Base-by-base conservation (phyloP, 2,329 filamentous ascomycete species). In the Graphium sp. region DNA sequence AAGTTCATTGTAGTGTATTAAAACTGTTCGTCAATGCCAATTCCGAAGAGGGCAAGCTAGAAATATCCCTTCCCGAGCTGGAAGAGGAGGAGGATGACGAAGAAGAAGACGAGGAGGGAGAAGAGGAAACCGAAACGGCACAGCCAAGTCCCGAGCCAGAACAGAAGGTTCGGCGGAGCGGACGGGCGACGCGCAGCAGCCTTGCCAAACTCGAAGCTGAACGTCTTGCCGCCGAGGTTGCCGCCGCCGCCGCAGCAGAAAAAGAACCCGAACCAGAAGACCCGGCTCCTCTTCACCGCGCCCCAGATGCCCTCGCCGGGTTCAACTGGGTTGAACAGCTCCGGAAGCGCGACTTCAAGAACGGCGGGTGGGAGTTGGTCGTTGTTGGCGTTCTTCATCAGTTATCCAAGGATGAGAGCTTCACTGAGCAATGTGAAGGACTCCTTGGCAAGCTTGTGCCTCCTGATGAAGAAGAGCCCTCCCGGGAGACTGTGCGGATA, bases 291-390 rank as follows among this genome's bases (percentile, higher is more conserved):
- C 18, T 26, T 13, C 75, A 84, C 45, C 73, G 69, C 8, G 85
- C 83, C 6, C 67, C 75, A 14, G 83, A 93, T 35, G 69, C 89
- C 41, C 62, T 91, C 26, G 61, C 56, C 7, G 58, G 70, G 6
- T 84, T 77, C 37, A 69, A 82, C 39, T 98, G 89, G 89, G 71
- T 91, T 34, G 79, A 91, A 30, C 69, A 81, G 36, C 60, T 94
- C 14, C 73, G 74, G 37, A 79, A 79, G 42, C 77, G 87, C 25
- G 76, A 93, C 39, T 93, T 95, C 46, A 63, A 70, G 37, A 69
- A 87, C 24, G 89, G 87, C 32, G 84, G 84, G 13, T 98, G 89
- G 89, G 73, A 94, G 50, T 53, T 83, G 35, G 87, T 94, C 36
- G 66, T 95, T 44, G 74, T 92, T 24, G 89, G 85, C 6, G 58